A percentile compares a stretch with the other conserved stretches of the same genome.
Conservation (phyloP, 2,329 filamentous ascomycete genomes). For the Sporothrix sp. region DNA sequence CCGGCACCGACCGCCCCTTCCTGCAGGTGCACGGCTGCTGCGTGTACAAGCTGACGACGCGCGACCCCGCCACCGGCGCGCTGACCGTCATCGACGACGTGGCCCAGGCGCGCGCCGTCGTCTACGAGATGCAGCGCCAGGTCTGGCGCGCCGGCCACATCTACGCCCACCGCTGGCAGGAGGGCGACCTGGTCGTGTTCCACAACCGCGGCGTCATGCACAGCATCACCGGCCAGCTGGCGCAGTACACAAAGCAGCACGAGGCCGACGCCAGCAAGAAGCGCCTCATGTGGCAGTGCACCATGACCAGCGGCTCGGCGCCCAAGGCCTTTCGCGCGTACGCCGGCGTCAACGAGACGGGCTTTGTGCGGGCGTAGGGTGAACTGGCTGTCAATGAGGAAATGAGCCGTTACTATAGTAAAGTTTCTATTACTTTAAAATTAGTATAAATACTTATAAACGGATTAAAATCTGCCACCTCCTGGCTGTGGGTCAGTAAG, state of each 20-base stretch:
- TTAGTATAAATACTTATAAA: too few relatives aligned
- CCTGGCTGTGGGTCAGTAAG: too few relatives aligned
- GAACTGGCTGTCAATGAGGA: too few relatives aligned
- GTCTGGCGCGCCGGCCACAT: conserved; percentile 47
- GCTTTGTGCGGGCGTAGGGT: conserved; percentile 9
- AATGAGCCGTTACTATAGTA: too few relatives aligned
- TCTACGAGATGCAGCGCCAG: conserved; percentile 13
- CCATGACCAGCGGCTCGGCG: conserved; percentile 34
- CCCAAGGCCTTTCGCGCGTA: conserved; percentile 14
- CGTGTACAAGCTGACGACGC: conserved; percentile 12
- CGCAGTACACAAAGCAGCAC: conserved; percentile 17
- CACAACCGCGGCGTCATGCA: conserved; percentile 69
- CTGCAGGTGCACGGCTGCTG: conserved; percentile 17
- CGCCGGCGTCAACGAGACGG: conserved; percentile 15
- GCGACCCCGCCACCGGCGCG: conserved; percentile 7
- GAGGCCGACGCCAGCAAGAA: conserved; percentile 50
- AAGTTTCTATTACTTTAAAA: too few relatives aligned
- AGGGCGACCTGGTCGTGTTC: conserved; percentile 68
- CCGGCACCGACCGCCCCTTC: conserved; percentile 34
- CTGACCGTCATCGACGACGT: conserved; percentile 13
- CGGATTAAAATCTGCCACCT: too few relatives aligned
- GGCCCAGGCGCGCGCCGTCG: conserved; percentile 14
- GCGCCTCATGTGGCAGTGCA: conserved; percentile 66
- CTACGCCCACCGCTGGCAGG: conserved; percentile 66
- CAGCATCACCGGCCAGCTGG: conserved; percentile 65